phyloP scores from a whole-genome alignment of 1,139 yeast species.

The Debaryomycetaceae sp. region DNA sequence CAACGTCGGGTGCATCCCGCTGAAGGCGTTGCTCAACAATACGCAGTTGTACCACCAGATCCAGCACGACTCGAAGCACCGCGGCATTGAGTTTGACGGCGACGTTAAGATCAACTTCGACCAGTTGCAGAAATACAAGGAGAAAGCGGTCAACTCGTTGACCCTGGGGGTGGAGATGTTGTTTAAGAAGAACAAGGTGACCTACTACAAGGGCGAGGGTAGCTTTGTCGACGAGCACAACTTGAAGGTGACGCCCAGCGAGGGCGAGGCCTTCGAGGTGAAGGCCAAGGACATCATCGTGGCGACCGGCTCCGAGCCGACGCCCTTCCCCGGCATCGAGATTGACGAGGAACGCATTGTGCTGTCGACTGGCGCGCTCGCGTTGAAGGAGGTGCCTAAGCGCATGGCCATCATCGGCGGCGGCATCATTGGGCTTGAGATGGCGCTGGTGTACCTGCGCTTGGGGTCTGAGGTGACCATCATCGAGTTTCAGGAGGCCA shows the following conservation, averaged over 20 bases:
- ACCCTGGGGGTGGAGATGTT: constrained; percentile 93
- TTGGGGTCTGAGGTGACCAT: constrained; percentile 95
- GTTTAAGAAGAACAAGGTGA: constrained; percentile 93
- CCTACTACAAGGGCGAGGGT: constrained; percentile 91
- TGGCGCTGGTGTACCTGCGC: constrained; percentile 98
- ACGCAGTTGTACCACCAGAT: constrained; percentile 90
- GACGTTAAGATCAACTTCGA: constrained; percentile 71
- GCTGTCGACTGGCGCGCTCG: constrained; percentile 87
- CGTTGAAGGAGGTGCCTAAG: constrained; percentile 87
- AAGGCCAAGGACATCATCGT: constrained; percentile 85
- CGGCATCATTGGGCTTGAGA: constrained; percentile 98
- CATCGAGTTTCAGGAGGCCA: constrained; percentile 82
- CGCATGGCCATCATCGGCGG: constrained; percentile 93
- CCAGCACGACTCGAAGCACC: constrained; percentile 72
- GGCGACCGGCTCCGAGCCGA: constrained; percentile 98
- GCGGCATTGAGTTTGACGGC: constrained; percentile 85
- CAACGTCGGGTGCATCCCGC: constrained; percentile 55
- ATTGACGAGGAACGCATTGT: constrained; percentile 97
- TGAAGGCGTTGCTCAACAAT: constrained; percentile 92
- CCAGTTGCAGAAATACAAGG: constrained; percentile 88
- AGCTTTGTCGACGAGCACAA: constrained; percentile 79
- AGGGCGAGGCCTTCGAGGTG: constrained; percentile 57
- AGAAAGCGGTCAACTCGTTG: constrained; percentile 79
- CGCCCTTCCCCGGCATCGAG: constrained; percentile 98
- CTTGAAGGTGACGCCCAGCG: constrained; percentile 78